Conservation (phyloP, 2,329 filamentous ascomycete species). For the Neonectria hederae region DNA sequence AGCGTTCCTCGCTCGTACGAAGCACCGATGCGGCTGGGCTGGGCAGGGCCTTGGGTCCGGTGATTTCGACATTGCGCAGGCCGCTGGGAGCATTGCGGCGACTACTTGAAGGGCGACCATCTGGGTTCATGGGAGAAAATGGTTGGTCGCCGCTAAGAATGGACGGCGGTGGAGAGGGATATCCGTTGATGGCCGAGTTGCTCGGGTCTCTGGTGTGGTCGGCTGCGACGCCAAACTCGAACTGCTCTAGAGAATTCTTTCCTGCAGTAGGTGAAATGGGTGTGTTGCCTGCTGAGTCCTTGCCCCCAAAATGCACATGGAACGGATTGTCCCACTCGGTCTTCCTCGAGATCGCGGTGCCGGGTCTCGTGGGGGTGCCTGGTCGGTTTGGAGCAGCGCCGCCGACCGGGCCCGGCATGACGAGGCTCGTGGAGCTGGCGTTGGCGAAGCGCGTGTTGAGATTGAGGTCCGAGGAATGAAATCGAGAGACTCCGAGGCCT, state of each 20-base stretch:
- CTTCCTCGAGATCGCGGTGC: constrained; percentile 47
- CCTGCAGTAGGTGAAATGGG: constrained; percentile 37
- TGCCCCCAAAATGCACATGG: constrained; percentile 55
- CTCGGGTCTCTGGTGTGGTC: constrained; percentile 13
- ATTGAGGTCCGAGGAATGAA: constrained; percentile 52
- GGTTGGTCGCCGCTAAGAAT: constrained; percentile 45
- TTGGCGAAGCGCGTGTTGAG: constrained; percentile 50
- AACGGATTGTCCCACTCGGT: constrained; percentile 58
- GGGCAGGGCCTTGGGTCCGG: constrained; percentile 49
- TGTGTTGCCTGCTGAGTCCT: constrained; percentile 41
- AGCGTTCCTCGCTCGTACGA: constrained; percentile 53
- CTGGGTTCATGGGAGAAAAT: constrained; percentile 33
- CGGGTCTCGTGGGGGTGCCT: constrained; percentile 45
- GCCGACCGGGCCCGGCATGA: constrained; percentile 45
- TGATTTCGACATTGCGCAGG: constrained; percentile 41
- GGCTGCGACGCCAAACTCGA: constrained; percentile 47
- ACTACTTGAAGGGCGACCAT: constrained; percentile 30
- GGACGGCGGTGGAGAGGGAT: constrained; percentile 52
- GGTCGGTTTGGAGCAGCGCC: constrained; percentile 38
- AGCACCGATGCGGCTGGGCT: constrained; percentile 54
- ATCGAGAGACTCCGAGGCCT: constrained; percentile 37
- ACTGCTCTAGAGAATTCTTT: constrained; percentile 54
- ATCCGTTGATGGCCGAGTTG: constrained; percentile 36
- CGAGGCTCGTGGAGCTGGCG: constrained; percentile 49
- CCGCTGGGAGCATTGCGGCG: constrained; percentile 38